Base-by-base conservation (phyloP, 2,329 filamentous ascomycete genomes). In the Tympanopsis confertula region DNA sequence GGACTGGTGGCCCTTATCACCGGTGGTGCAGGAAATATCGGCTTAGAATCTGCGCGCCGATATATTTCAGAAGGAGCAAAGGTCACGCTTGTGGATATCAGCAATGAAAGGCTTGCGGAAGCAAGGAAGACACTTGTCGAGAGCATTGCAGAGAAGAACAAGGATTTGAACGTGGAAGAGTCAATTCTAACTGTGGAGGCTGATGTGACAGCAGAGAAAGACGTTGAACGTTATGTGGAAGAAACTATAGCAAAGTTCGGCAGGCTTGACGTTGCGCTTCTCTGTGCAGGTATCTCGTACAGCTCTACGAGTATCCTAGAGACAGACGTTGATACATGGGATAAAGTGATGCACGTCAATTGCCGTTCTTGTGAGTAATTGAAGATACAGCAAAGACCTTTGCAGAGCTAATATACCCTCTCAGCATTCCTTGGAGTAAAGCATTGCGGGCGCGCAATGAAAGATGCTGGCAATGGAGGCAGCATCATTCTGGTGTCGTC, bases 301-400 rank as follows among this genome's bases (percentile, higher is more conserved):
- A 12, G 44, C 12, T 54, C 54, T 29, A 50, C 46, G 7, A 53
- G 48, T 36, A 43, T 61, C 20, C 48, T 59, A n/a, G 57, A 61
- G 22, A 56, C 53, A 7, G 50, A 44, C 10, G 55, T 51, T 33
- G 53, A 57, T 22, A 50, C 53, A 17, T 61, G 51, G 38, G 53
- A 60, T 26, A 46, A 46, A 28, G 48, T 60, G 14, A 60, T 61
- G 51, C 41, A 45, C 10, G 49, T 56, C 14, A 61, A 61, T n/a
- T n/a, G n/a, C n/a, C n/a, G n/a, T n/a, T n/a, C n/a, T n/a, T n/a
- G n/a, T n/a, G n/a, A n/a, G n/a, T n/a, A n/a, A n/a, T n/a, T n/a
- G n/a, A n/a, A n/a, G n/a, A n/a, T n/a, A n/a, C n/a, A n/a, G n/a
- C n/a, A n/a, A n/a, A n/a, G n/a, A n/a, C n/a, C n/a, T n/a, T n/a